These are phyloP conservation scores for Suillus occidentalis DNA, from an alignment of 768 basidiomycete species.

Conservation along the genomic window DNA sequence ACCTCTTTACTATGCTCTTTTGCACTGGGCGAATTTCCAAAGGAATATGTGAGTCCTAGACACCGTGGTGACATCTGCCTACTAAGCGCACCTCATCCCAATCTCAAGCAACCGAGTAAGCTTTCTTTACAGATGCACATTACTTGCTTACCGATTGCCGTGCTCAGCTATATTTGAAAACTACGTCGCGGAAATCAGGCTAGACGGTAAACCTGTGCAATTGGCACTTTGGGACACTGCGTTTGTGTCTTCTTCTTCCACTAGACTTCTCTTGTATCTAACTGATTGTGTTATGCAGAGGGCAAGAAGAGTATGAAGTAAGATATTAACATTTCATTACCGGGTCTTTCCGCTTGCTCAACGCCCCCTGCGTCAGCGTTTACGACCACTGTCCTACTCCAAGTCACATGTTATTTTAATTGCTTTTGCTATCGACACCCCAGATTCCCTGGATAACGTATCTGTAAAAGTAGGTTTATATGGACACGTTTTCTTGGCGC, in stretches of 20 bases:
- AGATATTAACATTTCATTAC: constrained; percentile 1
- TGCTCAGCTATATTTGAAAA: constrained; percentile 91
- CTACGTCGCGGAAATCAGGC: constrained; percentile 96
- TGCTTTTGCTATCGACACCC: constrained; percentile 94
- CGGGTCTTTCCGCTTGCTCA: constrained; percentile 5
- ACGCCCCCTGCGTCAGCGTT: constrained; percentile 50
- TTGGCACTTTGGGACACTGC: constrained; percentile 99
- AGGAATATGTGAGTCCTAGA: constrained; percentile 79
- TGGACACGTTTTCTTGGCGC: constrained; percentile 11
- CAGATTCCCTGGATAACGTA: constrained; percentile 96
- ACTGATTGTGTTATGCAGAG: constrained; percentile 48
- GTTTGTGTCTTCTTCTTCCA: constrained; percentile 49
- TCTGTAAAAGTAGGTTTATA: constrained; percentile 69
- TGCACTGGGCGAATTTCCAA: constrained; percentile 91
- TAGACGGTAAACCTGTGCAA: constrained; percentile 98
- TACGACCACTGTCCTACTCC: constrained; percentile 96
- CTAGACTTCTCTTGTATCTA: constrained; percentile 3
- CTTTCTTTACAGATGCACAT: constrained; percentile 11
- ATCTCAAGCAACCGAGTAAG: constrained; percentile 48
- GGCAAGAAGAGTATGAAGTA: constrained; percentile 98
- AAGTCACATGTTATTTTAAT: constrained; percentile 99
- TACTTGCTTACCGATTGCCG: neutral
- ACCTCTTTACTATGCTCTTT: constrained; percentile 90
- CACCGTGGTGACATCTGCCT: constrained; percentile 7
- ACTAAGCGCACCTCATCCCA: constrained; percentile 11